Evolutionary conservation across 2,329 filamentous ascomycete genomes (phyloP).

Genomic region (Cercospora sesami): DNA sequence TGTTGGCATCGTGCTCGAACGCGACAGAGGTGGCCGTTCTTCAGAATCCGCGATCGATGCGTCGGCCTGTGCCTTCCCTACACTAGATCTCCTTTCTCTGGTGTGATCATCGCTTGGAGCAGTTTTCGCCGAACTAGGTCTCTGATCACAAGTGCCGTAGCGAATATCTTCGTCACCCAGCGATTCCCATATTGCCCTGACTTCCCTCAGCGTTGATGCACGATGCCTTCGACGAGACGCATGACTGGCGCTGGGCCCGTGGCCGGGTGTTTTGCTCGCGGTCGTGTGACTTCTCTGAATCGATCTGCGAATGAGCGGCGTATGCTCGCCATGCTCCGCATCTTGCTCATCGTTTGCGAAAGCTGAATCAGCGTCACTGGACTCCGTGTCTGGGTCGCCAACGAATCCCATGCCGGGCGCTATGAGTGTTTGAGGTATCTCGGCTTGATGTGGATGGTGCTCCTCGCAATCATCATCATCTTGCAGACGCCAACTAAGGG

Average conservation of each 20-base stretch:
- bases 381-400: conserved; percentile 35
- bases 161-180: conserved; percentile 31
- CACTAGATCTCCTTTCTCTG: neutral
- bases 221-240: conserved; percentile 32
- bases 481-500: conserved; percentile 88
- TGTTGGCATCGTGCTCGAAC: conserved; percentile 29
- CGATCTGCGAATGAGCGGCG: conserved; percentile 26
- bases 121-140: conserved; percentile 17
- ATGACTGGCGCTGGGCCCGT: conserved; percentile 18
- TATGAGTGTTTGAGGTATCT: conserved; percentile 63
- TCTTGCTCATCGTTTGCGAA: conserved; percentile 26
- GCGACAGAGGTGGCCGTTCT: conserved; percentile 10
- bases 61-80: neutral
- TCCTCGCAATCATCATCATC: conserved; percentile 64
- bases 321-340: conserved; percentile 28
- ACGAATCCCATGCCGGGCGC: conserved; percentile 73
- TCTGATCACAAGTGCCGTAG: conserved; percentile 32
- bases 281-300: conserved; percentile 21
- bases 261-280: conserved; percentile 18
- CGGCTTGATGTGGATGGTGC: conserved; percentile 39
- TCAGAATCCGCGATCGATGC: neutral
- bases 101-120: conserved; percentile 19
- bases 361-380: conserved; percentile 29
- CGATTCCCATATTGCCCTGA: conserved; percentile 38
- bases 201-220: conserved; percentile 37